These are phyloP conservation scores for Ceratobasidium sp. DNA, from an alignment of 1,284 basidiomycete genomes.

Conservation along the genomic window DNA sequence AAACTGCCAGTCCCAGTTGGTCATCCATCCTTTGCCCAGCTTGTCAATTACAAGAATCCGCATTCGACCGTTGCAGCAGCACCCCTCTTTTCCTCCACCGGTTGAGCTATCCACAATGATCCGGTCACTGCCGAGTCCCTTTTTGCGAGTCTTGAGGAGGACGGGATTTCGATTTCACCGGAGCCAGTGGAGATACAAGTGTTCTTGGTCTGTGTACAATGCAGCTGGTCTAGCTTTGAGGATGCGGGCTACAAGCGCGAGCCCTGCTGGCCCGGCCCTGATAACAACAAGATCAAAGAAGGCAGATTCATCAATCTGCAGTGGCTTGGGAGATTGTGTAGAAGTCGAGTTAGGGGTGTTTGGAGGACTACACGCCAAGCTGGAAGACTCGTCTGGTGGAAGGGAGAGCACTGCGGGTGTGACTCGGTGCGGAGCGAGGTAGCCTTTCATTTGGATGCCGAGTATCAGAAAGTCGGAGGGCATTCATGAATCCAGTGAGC, in stretches of 20 bases:
- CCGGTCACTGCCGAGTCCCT: background rate
- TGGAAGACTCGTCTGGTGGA: background rate
- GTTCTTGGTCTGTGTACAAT: conserved; percentile 6
- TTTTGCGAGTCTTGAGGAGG: background rate
- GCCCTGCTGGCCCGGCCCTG: background rate
- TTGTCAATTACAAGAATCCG: conserved; percentile 1
- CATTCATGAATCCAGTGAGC: background rate
- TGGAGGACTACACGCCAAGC: too few species aligned
- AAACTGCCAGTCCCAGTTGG: conserved; percentile 4
- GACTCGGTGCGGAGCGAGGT: background rate
- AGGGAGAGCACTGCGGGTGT: background rate
- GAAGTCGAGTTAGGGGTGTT: background rate
- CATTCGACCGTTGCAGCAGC: background rate
- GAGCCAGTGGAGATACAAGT: conserved; percentile 7
- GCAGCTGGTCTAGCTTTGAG: background rate
- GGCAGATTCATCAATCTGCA: background rate
- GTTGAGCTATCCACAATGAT: background rate
- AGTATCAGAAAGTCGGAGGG: background rate
- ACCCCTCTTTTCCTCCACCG: background rate
- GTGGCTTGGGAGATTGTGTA: background rate
- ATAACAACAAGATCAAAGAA: conserved; percentile 12
- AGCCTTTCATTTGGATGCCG: background rate
- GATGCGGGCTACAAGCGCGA: background rate
- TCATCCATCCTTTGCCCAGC: conserved; percentile 1
- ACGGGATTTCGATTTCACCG: background rate